Conservation (phyloP, 1,284 basidiomycete species). For the Tranzscheliella williamsii region DNA sequence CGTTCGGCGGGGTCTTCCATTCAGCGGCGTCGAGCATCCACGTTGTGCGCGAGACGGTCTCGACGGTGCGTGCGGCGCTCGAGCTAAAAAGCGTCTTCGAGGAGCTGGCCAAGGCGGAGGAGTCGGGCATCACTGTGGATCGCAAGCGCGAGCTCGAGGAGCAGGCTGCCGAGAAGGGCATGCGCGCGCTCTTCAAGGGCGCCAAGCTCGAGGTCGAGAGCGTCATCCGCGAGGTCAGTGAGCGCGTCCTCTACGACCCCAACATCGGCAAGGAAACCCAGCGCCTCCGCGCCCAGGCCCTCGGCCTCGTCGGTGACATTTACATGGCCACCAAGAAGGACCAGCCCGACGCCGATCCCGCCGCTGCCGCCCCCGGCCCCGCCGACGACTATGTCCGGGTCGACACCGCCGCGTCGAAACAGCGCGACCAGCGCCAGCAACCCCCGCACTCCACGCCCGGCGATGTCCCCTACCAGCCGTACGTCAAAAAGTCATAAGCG, state of each 20-base stretch:
- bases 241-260: conserved; percentile 72
- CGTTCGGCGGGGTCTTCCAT: conserved; percentile 47
- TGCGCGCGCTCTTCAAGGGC: conserved; percentile 65
- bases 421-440: conserved; percentile 15
- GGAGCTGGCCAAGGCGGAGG: conserved; percentile 73
- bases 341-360: conserved; percentile 4
- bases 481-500: not conserved
- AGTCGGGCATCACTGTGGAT: conserved; percentile 82
- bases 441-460: not conserved
- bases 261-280: conserved; percentile 56
- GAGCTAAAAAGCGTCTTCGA: conserved; percentile 89
- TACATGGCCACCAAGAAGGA: conserved; percentile 40
- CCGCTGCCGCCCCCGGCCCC: not conserved
- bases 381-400: conserved; percentile 41
- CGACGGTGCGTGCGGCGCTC: conserved; percentile 55
- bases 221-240: conserved; percentile 89
- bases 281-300: conserved; percentile 51
- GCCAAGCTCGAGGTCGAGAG: conserved; percentile 94
- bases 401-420: conserved; percentile 37
- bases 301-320: conserved; percentile 50
- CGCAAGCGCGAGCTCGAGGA: conserved; percentile 90
- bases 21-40: conserved; percentile 51
- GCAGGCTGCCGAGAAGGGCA: conserved; percentile 84
- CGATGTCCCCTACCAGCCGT: not conserved
- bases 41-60: conserved; percentile 55